Base-by-base conservation (phyloP, 164 flowering plant species). In the Magnolia sinica region DNA sequence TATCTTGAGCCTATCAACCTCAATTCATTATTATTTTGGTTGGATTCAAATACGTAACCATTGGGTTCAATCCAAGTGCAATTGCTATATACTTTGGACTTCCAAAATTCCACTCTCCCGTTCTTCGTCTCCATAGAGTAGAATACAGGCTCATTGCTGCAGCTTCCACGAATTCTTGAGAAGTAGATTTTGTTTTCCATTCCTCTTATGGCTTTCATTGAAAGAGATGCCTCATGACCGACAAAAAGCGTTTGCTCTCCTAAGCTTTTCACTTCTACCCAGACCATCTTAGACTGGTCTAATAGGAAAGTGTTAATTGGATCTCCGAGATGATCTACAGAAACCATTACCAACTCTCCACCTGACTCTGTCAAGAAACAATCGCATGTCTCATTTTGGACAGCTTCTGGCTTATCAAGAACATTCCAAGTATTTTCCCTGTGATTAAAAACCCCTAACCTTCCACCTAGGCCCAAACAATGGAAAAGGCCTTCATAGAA, bases 241-340 rank as follows among this genome's bases (percentile, higher is more conserved):
- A 68, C 7, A 16, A 71, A 77, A 37, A 77, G 73, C 4, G 5
- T 37, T 11, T 45, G 66, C 8, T 65, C 66, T 52, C 67, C 58
- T 50, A 78, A 63, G 58, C 66, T 73, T 50, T 55, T 10, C 16
- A 73, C 51, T 67, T 73, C 19, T 16, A 66, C 67, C 73, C 78
- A 76, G 3, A 52, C 52, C 67, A 55, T 59, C 52, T 16, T 27
- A 13, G 68, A 70, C 8, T 8, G n/a, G 37, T 72, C 72, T 49
- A 72, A 51, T 24, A 49, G 65, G 64, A 71, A 77, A 23, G 72
- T 31, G n/a, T 6, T 8, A 61, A 61, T 19, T 61, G 19, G 20
- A 16, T 13, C 20, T 18, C 8, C 8, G 16, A 6, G 65, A 61
- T 19, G 7, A 61, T 16, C 19, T 3, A 77, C 79, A 18, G 45